These are phyloP conservation scores for Cordyceps pruinosa DNA, from an alignment of 2,329 filamentous ascomycete species.

Conservation along the genomic window DNA sequence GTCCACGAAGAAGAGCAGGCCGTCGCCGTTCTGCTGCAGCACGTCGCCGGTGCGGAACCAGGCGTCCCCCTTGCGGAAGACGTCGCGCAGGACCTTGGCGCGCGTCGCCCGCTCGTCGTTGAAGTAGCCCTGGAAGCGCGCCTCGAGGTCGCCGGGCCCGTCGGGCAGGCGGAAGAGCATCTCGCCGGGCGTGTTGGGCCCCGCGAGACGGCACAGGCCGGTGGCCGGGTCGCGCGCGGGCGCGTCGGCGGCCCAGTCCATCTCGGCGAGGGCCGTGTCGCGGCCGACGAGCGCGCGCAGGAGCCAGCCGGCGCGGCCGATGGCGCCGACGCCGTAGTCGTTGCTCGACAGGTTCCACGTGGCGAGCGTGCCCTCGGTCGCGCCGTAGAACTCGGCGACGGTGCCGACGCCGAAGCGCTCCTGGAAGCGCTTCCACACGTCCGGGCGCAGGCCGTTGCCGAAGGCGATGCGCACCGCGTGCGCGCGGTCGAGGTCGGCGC, in stretches of 20 bases:
- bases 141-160: conserved; percentile 59
- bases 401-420: conserved; percentile 68
- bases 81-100: conserved; percentile 66
- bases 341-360: conserved; percentile 70
- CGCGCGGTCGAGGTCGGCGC: conserved; percentile 62
- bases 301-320: conserved; percentile 65
- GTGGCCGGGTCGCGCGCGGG: conserved; percentile 62
- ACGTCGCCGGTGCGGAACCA: conserved; percentile 86
- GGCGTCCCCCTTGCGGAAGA: conserved; percentile 68
- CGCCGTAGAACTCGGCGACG: conserved; percentile 74
- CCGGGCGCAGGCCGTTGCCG: conserved; percentile 78
- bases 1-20: conserved; percentile 73
- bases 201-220: conserved; percentile 57
- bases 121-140: conserved; percentile 76
- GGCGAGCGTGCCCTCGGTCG: conserved; percentile 65
- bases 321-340: conserved; percentile 63
- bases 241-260: conserved; percentile 64
- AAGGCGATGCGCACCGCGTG: conserved; percentile 68
- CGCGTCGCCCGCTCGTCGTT: conserved; percentile 63
- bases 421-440: conserved; percentile 80
- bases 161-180: conserved; percentile 55
- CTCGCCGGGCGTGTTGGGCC: conserved; percentile 62
- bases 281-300: conserved; percentile 46
- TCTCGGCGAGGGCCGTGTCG: conserved; percentile 53
- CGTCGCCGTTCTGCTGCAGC: conserved; percentile 60